phyloP scores from a whole-genome alignment of 1,284 basidiomycete genomes.

The Sutorius eximius region DNA sequence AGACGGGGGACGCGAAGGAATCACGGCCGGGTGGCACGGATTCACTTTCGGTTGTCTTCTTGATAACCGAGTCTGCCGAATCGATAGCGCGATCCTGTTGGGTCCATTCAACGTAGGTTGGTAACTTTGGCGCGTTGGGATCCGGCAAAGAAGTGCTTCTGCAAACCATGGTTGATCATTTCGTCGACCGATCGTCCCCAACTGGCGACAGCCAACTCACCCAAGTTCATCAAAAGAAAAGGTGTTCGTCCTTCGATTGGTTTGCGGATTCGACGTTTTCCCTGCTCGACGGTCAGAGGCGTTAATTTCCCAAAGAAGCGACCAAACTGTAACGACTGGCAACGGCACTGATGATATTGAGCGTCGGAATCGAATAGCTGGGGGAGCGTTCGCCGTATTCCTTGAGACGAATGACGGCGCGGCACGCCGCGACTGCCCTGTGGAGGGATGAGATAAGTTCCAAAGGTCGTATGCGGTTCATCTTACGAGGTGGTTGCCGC shows the following conservation, averaged over 20 bases:
- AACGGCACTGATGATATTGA: slow-evolving; percentile 23
- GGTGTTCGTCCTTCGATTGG: slow-evolving; percentile 10
- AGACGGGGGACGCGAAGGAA: slow-evolving; percentile 11
- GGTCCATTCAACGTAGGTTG: slow-evolving; percentile 21
- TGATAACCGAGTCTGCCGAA: slow-evolving; percentile 9
- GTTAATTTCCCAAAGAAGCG: neutral
- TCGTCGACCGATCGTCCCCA: neutral
- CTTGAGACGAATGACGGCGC: slow-evolving; percentile 60
- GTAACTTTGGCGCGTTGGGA: slow-evolving; percentile 14
- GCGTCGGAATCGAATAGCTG: slow-evolving; percentile 18
- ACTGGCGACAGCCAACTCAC: slow-evolving; percentile 11
- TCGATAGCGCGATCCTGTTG: neutral
- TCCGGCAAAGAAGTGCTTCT: slow-evolving; percentile 17
- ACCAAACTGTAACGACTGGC: slow-evolving; percentile 23
- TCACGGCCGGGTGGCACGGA: neutral
- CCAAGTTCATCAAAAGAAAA: slow-evolving; percentile 22
- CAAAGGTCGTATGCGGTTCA: neutral
- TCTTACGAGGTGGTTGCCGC: slow-evolving; percentile 64
- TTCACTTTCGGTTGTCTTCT: slow-evolving; percentile 12
- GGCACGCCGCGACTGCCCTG: slow-evolving; percentile 50
- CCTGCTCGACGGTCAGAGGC: slow-evolving; percentile 18
- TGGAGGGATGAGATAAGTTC: slow-evolving; percentile 5
- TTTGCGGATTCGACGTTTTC: slow-evolving; percentile 14
- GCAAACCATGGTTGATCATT: neutral
- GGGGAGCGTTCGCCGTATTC: slow-evolving; percentile 38